Conservation (phyloP, 2,329 filamentous ascomycete species). For the Aspergillus chevalieri region DNA sequence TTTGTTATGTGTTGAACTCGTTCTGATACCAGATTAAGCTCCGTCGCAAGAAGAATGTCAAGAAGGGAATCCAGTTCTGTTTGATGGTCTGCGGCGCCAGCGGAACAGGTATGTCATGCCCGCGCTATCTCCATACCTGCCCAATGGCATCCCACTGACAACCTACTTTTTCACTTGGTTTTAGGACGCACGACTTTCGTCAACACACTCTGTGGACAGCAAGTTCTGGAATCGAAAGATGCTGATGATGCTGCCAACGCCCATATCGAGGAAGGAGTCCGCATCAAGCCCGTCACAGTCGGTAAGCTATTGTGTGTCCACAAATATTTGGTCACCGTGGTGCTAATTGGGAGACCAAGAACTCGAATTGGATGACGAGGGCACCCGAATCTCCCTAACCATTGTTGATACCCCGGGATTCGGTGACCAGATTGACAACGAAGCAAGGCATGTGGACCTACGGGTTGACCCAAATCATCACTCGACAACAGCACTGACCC, state of each 20-base stretch:
- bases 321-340: slow-evolving; percentile 8
- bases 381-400: slow-evolving; percentile 93
- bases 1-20: slow-evolving; percentile 1
- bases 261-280: slow-evolving; percentile 91
- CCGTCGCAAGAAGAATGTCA: slow-evolving; percentile 99
- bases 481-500: slow-evolving; percentile 17
- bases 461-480: neutral
- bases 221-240: slow-evolving; percentile 85
- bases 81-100: slow-evolving; percentile 99
- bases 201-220: slow-evolving; percentile 96
- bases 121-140: neutral
- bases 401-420: slow-evolving; percentile 98
- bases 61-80: slow-evolving; percentile 99
- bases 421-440: slow-evolving; percentile 98
- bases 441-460: slow-evolving; percentile 66
- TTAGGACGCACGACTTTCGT: slow-evolving; percentile 95
- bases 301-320: slow-evolving; percentile 54
- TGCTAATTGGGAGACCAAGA: slow-evolving; percentile 50
- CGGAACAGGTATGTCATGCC: slow-evolving; percentile 69
- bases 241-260: slow-evolving; percentile 82
- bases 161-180: slow-evolving; percentile 1
- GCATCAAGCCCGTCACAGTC: slow-evolving; percentile 97
- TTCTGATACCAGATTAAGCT: slow-evolving; percentile 68
- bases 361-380: slow-evolving; percentile 94
- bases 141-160: neutral